Conservation (phyloP, 2,329 filamentous ascomycete genomes). For the Biscogniauxia marginata region DNA sequence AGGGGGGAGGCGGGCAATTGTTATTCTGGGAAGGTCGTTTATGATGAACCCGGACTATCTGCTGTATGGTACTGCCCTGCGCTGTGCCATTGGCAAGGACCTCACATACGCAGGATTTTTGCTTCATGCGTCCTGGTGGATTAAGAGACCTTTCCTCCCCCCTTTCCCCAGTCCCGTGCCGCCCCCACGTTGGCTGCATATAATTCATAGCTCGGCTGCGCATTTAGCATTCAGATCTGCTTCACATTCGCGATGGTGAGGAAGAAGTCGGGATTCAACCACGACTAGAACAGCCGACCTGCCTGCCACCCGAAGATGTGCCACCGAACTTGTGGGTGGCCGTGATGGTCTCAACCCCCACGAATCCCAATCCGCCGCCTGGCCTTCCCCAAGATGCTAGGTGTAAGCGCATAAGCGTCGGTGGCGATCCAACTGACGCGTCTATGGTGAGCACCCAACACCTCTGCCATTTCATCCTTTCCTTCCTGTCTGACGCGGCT, state of each 20-base stretch:
- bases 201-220: neutral
- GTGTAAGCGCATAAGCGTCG: neutral
- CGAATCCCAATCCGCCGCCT: neutral
- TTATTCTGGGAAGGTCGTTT: neutral
- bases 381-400: neutral
- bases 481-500: neutral
- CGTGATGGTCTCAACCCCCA: neutral
- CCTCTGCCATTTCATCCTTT: neutral
- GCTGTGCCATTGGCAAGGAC: neutral
- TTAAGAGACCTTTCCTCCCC: neutral
- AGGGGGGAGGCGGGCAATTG: neutral
- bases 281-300: neutral
- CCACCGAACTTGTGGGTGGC: neutral
- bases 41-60: neutral
- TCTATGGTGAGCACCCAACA: neutral
- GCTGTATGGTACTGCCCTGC: neutral
- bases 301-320: neutral
- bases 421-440: neutral
- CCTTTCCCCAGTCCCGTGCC: neutral
- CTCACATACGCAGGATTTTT: neutral
- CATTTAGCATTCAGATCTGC: neutral
- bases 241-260: neutral
- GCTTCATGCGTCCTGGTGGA: neutral
- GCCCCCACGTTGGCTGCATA: neutral
- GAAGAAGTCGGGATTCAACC: neutral